Evolutionary conservation across 1,284 basidiomycete species (phyloP), one percentile per base, ranked within the genome.

Genomic region (Vanrija sp.): DNA sequence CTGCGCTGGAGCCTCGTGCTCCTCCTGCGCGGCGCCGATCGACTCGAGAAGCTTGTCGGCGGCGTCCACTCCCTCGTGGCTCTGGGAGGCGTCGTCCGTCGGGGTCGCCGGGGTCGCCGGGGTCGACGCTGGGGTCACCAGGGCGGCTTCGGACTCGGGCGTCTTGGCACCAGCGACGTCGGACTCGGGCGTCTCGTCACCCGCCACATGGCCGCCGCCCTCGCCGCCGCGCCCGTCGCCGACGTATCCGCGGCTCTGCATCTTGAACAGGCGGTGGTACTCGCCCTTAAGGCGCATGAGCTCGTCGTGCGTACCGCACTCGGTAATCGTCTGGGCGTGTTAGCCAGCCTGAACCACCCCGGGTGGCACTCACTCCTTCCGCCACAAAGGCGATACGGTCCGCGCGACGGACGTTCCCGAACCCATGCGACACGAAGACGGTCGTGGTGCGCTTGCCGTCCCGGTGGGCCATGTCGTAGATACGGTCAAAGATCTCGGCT

Each of bases 361-460:
- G 60, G n/a, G 31, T 44, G 22, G 44, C 14, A 51, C 49, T 51
- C 37, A 51, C 54, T 12, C 56, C 57, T 14, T 41, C n/a, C 3
- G 49, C 57, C 24, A 54, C 24, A 23, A 58, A 88, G 41, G 87
- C 88, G 61, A 90, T 84, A 49, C 67, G 45, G 49, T 66, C 66
- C 9, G 65, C 67, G 31, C 57, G 51, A n/a, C 59, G 55, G 5
- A 65, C 62, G 6, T 56, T 62, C 6, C 43, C 45, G 57, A 91
- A 81, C 57, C 87, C 82, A 75, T 91, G 89, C 4, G 88, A 89
- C 67, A 91, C 87, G 73, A 87, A 90, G 36, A 91, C 82, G 53
- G 88, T 84, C 2, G 87, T 88, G 71, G 86, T 23, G 75, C 80
- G 61, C 15, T 16, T 23, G 8, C 45, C 46, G 7, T 24, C 46